A percentile compares a stretch with the other conserved stretches of the same genome.
Evolutionary conservation across 2,329 filamentous ascomycete genomes (phyloP).

Genomic region (Colletotrichum chlorophyti): DNA sequence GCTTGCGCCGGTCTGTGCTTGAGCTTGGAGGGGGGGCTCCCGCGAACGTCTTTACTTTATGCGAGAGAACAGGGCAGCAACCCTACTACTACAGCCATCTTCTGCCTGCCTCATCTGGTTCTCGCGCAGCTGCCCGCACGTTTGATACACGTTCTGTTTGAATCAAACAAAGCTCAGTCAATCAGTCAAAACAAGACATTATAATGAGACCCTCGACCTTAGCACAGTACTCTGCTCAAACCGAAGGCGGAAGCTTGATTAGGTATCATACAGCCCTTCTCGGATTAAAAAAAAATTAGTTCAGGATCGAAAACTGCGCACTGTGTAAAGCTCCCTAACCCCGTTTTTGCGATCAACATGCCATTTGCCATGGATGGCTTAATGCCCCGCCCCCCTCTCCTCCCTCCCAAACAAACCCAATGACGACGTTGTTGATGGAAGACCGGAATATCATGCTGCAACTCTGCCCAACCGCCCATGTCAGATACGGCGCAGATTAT

Average conservation of each 20-base stretch:
- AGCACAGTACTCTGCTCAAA: not conserved
- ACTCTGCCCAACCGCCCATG: not conserved
- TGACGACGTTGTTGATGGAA: not conserved
- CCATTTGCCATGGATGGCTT: not conserved
- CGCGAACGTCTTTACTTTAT: not conserved
- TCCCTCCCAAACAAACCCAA: conserved; percentile 5
- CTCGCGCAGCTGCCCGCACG: not conserved
- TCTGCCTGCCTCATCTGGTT: not conserved
- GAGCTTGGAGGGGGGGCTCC: conserved; percentile 3
- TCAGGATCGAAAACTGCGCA: too few species aligned
- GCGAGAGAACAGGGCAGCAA: conserved; percentile 23
- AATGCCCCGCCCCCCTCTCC: not conserved
- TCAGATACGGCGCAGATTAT: too few species aligned
- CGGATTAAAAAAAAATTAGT: too few species aligned
- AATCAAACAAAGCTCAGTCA: conserved; percentile 14
- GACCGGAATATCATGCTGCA: conserved; percentile 6
- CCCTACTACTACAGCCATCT: conserved; percentile 9
- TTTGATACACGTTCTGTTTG: conserved; percentile 21
- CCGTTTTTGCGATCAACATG: conserved; percentile 5
- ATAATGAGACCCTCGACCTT: not conserved
- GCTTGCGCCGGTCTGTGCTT: conserved; percentile 1
- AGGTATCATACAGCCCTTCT: too few species aligned
- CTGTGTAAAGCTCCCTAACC: not conserved
- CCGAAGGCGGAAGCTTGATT: not conserved
- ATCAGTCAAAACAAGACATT: too few species aligned